Evolutionary conservation across 768 basidiomycete species (phyloP), one percentile per base, ranked within the genome.

Genomic region (Sutorius australiensis): DNA sequence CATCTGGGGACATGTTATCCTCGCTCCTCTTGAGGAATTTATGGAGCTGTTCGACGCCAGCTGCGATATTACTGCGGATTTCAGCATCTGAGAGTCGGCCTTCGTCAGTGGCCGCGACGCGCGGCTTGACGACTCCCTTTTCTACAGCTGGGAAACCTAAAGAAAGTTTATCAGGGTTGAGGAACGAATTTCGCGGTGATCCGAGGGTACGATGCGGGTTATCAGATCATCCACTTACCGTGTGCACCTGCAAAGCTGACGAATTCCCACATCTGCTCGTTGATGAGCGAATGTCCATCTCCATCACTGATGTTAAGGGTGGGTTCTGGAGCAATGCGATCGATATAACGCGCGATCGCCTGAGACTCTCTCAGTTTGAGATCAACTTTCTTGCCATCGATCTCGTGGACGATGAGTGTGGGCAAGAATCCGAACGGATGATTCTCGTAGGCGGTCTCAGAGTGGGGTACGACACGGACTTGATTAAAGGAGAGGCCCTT

Each of bases 181-280:
- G 30, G 16, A 19, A 27, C 24, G 12, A 36, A 36, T 4, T 5
- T 7, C 34, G 5, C 21, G 24, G n/a, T 2, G 39, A 31, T 38
- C 31, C 4, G 9, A 30, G 2, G 10, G 1, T 19, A 24, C 2
- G 30, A 3, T 5, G 13, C 32, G 17, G 6, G 24, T 28, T 3
- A 42, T 32, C 36, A 12, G 42, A 50, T 21, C 5, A 39, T 45
- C 21, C 5, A 41, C 59, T 0, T n/a, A 70, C 67, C 67, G 9
- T 70, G 44, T 12, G 58, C 53, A 2, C 58, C 58, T 0, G 54
- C 62, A 11, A 67, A 58, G 9, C 61, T 62, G 41, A 61, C 69
- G 16, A 69, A 71, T 31, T 69, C 68, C 70, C 69, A 69, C 70
- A 69, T 53, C 33, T 68, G 67, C 47, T 69, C 68, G 0, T 46